Evolutionary conservation across 805 yeast species (phyloP).

Genomic region (Lachancea meyersii): DNA sequence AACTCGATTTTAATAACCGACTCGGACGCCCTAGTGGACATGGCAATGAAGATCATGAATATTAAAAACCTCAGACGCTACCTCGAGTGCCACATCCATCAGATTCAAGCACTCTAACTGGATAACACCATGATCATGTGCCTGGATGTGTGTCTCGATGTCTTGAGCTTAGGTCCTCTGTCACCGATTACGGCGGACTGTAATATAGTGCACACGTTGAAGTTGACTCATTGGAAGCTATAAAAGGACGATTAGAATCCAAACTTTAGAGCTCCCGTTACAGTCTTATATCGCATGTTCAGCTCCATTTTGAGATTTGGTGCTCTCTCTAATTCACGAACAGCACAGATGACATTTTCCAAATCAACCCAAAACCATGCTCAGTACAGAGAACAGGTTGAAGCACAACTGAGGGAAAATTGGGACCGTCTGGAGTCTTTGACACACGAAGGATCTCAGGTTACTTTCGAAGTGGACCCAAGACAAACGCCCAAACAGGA

Average conservation of each 20-base stretch:
- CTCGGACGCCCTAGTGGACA: neutral
- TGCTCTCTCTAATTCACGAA: neutral
- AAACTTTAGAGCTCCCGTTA: too few relatives aligned
- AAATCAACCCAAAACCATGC: neutral
- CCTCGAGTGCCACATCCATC: neutral
- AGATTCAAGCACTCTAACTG: neutral
- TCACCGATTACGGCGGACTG: neutral
- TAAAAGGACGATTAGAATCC: neutral
- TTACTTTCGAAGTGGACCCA: constrained; percentile 28
- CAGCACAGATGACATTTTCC: constrained; percentile 14
- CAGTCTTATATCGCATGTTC: neutral
- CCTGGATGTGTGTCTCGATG: neutral
- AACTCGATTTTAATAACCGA: neutral
- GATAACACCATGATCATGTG: neutral
- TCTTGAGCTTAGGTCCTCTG: too few relatives aligned
- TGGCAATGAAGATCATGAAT: neutral
- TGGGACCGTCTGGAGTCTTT: constrained; percentile 30
- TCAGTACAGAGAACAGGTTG: constrained; percentile 16
- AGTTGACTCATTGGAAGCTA: neutral
- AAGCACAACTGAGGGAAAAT: constrained; percentile 27
- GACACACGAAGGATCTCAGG: constrained; percentile 32
- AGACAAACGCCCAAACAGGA: constrained; percentile 23
- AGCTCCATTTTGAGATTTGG: neutral
- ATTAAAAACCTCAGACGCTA: neutral
- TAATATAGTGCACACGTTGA: neutral